Percentiles rank a stretch among this genome's conserved stretches.
phyloP scores from a whole-genome alignment of 345 rosid genomes.

The Salix koriyanagi region DNA sequence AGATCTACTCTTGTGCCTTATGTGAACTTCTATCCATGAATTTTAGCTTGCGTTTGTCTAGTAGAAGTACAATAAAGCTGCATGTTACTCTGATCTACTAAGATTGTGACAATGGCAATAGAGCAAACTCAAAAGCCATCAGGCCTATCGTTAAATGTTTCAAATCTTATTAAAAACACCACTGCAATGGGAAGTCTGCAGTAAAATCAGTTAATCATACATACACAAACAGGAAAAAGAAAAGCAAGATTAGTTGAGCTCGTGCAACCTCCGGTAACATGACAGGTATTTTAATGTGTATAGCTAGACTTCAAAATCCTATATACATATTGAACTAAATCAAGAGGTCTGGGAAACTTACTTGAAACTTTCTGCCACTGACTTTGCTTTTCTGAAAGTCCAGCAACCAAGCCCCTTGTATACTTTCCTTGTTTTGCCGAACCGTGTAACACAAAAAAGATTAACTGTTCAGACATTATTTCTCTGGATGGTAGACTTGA shows the following conservation, averaged over 20 bases:
- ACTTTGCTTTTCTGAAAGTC: neutral
- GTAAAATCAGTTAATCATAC: neutral
- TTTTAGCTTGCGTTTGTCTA: neutral
- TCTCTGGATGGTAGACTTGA: neutral
- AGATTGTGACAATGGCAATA: neutral
- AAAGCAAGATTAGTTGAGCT: neutral
- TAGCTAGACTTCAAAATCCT: neutral
- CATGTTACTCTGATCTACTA: neutral
- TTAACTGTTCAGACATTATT: neutral
- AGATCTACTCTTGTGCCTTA: neutral
- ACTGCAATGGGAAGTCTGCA: neutral
- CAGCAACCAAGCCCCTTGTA: neutral
- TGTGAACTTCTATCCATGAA: neutral
- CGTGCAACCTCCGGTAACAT: neutral
- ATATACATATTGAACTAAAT: neutral
- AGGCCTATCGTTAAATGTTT: neutral
- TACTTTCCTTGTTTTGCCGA: neutral
- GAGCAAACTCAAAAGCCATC: neutral
- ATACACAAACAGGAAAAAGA: neutral
- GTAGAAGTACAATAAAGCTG: neutral
- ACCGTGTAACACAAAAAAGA: neutral
- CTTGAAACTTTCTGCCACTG: neutral
- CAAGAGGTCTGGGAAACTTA: neutral
- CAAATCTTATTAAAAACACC: neutral
- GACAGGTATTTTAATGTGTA: neutral